phyloP scores from a whole-genome alignment of 2,329 filamentous ascomycete genomes.

The Talaromyces rugulosus region DNA sequence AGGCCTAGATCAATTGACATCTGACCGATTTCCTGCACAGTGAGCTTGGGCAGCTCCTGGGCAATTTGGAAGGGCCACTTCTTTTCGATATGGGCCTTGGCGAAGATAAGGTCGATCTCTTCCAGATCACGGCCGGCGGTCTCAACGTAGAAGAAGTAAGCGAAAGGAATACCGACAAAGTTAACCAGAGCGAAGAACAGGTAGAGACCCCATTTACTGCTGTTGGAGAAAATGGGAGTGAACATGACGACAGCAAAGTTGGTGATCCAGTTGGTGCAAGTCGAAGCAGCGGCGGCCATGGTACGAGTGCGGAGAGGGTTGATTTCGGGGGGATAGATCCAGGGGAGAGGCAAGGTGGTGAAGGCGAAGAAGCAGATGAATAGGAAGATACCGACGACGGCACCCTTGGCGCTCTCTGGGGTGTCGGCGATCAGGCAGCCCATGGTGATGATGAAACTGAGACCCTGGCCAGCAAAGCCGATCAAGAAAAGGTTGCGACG shows the following conservation, averaged over 20 bases:
- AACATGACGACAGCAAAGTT: slow-evolving; percentile 41
- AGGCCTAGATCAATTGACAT: neutral
- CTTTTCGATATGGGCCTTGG: slow-evolving; percentile 15
- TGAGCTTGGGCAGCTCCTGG: slow-evolving; percentile 17
- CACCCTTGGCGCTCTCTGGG: slow-evolving; percentile 17
- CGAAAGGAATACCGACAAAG: slow-evolving; percentile 20
- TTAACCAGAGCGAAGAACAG: slow-evolving; percentile 28
- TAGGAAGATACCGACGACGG: slow-evolving; percentile 49
- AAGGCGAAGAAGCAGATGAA: slow-evolving; percentile 64
- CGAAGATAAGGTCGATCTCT: slow-evolving; percentile 28
- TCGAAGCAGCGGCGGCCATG: slow-evolving; percentile 49
- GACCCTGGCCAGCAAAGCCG: slow-evolving; percentile 24
- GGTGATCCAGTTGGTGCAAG: slow-evolving; percentile 48
- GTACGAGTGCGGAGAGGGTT: slow-evolving; percentile 50
- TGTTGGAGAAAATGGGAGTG: slow-evolving; percentile 26
- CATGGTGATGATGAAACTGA: slow-evolving; percentile 21
- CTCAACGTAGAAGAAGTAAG: slow-evolving; percentile 31
- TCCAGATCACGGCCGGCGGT: slow-evolving; percentile 26
- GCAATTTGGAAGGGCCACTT: slow-evolving; percentile 19
- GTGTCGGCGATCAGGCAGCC: slow-evolving; percentile 19
- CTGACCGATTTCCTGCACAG: neutral
- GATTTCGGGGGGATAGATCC: slow-evolving; percentile 47
- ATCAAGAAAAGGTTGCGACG: slow-evolving; percentile 24
- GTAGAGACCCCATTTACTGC: slow-evolving; percentile 28
- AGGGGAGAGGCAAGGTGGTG: slow-evolving; percentile 59